These are phyloP conservation scores for Corymbia maculata DNA, from an alignment of 345 rosid species.

Conservation along the genomic window DNA sequence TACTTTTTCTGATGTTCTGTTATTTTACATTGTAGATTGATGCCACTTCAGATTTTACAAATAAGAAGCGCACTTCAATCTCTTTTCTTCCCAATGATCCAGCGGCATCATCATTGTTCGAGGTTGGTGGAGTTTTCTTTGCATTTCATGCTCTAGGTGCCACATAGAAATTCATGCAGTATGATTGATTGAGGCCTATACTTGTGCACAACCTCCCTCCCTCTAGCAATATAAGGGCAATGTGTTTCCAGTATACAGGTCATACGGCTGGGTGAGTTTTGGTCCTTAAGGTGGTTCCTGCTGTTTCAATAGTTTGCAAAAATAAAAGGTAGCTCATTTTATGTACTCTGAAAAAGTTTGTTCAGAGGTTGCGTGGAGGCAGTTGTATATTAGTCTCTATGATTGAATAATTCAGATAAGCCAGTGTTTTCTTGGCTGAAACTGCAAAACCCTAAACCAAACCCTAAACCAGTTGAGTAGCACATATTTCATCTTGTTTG, in stretches of 20 bases:
- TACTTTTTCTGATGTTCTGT: constrained; percentile 2
- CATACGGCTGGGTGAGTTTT: not conserved
- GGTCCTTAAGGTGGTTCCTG: not conserved
- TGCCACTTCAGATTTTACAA: constrained; percentile 50
- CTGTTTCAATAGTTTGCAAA: not conserved
- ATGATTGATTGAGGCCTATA: not conserved
- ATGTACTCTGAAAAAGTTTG: not conserved
- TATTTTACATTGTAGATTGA: constrained; percentile 37
- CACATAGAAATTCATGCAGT: not conserved
- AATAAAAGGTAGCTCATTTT: not conserved
- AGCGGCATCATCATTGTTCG: constrained; percentile 50
- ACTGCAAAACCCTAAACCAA: not conserved
- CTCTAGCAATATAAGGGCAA: not conserved
- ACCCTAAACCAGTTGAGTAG: not conserved
- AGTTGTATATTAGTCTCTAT: not conserved
- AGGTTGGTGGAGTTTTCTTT: constrained; percentile 20
- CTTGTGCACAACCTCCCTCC: not conserved
- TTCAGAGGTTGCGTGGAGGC: not conserved
- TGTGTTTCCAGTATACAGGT: not conserved
- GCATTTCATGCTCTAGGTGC: not conserved
- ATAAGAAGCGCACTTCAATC: constrained; percentile 43
- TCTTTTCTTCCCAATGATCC: constrained; percentile 67
- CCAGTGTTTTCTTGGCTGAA: not conserved
- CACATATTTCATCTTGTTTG: not conserved
- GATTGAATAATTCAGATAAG: not conserved